Evolutionary conservation across 352 stramenopile species (phyloP).

Genomic region (Pythium phragmitis): DNA sequence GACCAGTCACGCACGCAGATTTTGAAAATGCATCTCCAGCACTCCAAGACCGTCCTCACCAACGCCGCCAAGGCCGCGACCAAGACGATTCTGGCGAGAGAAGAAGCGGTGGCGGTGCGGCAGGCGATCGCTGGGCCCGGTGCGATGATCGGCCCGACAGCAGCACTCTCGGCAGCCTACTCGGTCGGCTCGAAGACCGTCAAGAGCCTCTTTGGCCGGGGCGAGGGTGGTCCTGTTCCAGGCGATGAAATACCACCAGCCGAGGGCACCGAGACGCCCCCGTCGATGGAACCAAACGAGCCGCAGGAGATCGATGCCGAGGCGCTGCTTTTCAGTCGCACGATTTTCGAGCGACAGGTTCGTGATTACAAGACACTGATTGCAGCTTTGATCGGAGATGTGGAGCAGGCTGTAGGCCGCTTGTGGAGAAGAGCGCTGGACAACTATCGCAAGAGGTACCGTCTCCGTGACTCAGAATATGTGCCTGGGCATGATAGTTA

Average conservation of each 20-base stretch:
- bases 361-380: constrained; percentile 40
- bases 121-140: constrained; percentile 67
- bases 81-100: constrained; percentile 50
- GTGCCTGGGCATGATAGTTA: too few species aligned
- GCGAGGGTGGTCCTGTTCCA: background rate
- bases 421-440: constrained; percentile 24
- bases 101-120: constrained; percentile 69
- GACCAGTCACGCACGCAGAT: constrained; percentile 55
- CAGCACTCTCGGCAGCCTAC: constrained; percentile 68
- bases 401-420: constrained; percentile 30
- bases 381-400: constrained; percentile 31
- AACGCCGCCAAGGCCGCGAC: constrained; percentile 49
- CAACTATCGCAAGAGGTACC: constrained; percentile 39
- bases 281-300: constrained; percentile 6
- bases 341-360: constrained; percentile 72
- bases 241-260: background rate
- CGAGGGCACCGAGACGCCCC: background rate
- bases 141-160: constrained; percentile 67
- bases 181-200: constrained; percentile 74
- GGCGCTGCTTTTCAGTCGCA: constrained; percentile 57
- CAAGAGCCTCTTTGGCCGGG: constrained; percentile 55
- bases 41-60: constrained; percentile 45
- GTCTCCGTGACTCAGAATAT: background rate
- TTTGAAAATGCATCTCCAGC: constrained; percentile 59
- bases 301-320: constrained; percentile 39